Percentiles rank a stretch among this genome's conserved stretches.
Evolutionary conservation across 78 protist species (phyloP).

Genomic region (Dictyostelium capitatum): DNA sequence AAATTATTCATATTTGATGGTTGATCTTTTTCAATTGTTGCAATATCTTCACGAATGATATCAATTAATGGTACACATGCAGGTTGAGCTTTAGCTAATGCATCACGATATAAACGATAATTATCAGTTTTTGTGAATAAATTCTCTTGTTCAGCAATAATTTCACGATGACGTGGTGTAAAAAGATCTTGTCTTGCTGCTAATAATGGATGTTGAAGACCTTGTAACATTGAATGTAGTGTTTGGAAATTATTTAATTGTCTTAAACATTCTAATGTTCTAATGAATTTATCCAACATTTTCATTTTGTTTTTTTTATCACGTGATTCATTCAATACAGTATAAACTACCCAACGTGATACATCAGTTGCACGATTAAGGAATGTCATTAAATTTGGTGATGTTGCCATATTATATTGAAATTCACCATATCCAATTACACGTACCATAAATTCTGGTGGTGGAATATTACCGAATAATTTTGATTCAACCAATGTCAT

Average conservation of each 20-base stretch:
- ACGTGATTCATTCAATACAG: conserved; percentile 16
- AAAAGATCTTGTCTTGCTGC: conserved; percentile 34
- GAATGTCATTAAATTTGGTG: conserved; percentile 54
- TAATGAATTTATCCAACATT: conserved; percentile 60
- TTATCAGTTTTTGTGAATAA: conserved; percentile 49
- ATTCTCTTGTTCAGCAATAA: conserved; percentile 28
- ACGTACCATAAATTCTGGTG: conserved; percentile 70
- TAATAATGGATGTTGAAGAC: conserved; percentile 32
- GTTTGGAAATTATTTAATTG: conserved; percentile 71
- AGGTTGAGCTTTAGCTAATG: neutral
- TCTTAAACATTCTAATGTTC: conserved; percentile 45
- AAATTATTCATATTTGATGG: conserved; percentile 35
- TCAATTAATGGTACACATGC: conserved; percentile 36
- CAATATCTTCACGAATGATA: conserved; percentile 63
- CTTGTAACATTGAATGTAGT: conserved; percentile 57
- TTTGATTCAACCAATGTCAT: conserved; percentile 60
- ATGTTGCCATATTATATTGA: conserved; percentile 59
- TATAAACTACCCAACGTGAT: conserved; percentile 46
- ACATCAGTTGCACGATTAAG: conserved; percentile 48
- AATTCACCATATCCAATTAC: conserved; percentile 65
- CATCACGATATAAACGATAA: conserved; percentile 38
- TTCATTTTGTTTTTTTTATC: conserved; percentile 22
- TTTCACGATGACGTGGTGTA: conserved; percentile 42
- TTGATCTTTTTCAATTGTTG: conserved; percentile 32
- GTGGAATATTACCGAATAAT: conserved; percentile 54